A percentile compares a stretch with the other conserved stretches of the same genome.
Conservation (phyloP, 169 alveolate species). For the Amoebophrya sp. region DNA sequence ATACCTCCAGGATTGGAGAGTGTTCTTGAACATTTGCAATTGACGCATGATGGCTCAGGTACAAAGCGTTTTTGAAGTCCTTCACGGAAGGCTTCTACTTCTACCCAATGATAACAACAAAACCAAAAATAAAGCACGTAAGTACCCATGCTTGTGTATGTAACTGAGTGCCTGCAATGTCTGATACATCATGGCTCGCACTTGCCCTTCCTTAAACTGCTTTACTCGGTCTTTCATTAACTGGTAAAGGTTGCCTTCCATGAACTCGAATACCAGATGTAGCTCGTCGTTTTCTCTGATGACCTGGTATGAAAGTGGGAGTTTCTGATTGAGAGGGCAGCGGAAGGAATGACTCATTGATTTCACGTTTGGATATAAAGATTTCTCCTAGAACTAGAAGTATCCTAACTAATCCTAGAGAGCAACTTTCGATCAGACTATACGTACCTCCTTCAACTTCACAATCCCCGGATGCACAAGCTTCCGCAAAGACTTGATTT, state of each 20-base stretch:
- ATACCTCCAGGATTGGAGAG: too few species aligned
- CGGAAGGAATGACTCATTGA: constrained; percentile 55
- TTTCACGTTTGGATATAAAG: too few species aligned
- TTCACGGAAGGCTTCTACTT: too few species aligned
- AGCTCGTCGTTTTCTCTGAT: neutral
- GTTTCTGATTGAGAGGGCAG: too few species aligned
- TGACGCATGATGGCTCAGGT: too few species aligned
- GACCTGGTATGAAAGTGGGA: neutral
- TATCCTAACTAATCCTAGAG: too few species aligned
- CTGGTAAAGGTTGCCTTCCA: constrained; percentile 61
- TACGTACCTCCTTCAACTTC: constrained; percentile 65
- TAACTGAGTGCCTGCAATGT: constrained; percentile 62
- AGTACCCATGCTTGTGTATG: constrained; percentile 69
- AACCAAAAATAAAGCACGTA: too few species aligned
- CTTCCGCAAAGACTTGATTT: constrained; percentile 64
- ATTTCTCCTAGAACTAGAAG: too few species aligned
- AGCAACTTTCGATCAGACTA: too few species aligned
- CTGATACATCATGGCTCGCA: constrained; percentile 58
- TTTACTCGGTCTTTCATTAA: constrained; percentile 54
- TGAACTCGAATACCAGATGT: constrained; percentile 58
- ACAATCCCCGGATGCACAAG: constrained; percentile 63
- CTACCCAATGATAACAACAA: too few species aligned
- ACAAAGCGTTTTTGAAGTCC: too few species aligned
- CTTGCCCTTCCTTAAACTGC: constrained; percentile 55
- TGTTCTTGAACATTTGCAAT: too few species aligned